A percentile compares a stretch with the other conserved stretches of the same genome.
phyloP scores from a whole-genome alignment of 495 filamentous ascomycete species.

The Thermochaetoides thermophila region DNA sequence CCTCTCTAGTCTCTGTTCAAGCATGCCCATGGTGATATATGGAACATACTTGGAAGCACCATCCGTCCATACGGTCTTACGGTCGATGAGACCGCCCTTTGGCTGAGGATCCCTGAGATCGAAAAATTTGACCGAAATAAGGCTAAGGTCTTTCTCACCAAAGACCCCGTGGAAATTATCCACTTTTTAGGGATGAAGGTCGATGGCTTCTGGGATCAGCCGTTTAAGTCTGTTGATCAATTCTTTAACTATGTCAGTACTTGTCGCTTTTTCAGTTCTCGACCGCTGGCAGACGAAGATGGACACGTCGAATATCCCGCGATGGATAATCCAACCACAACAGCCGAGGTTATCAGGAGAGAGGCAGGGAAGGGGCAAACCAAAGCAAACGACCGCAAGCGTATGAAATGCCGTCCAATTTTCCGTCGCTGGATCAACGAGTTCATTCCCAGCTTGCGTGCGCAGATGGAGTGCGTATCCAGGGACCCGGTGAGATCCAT shows the following conservation, averaged over 20 bases:
- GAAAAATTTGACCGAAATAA: conserved; percentile 40
- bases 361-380: conserved; percentile 25
- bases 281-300: too few species aligned
- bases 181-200: conserved; percentile 43
- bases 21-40: conserved; percentile 48
- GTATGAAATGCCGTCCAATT: conserved; percentile 30
- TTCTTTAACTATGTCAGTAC: conserved; percentile 40
- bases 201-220: conserved; percentile 22
- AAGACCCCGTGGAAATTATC: conserved; percentile 35
- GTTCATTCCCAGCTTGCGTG: conserved; percentile 32
- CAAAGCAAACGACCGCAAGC: conserved; percentile 36
- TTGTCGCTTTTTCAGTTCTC: conserved; percentile 44
- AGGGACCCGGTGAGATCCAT: conserved; percentile 2
- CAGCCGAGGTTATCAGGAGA: conserved; percentile 8
- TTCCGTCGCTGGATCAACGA: conserved; percentile 40
- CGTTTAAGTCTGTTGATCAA: conserved; percentile 36
- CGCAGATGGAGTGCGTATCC: conserved; percentile 13
- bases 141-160: conserved; percentile 41
- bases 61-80: conserved; percentile 49
- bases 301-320: conserved; percentile 17
- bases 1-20: conserved; percentile 34
- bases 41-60: conserved; percentile 47
- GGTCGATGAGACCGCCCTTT: conserved; percentile 42
- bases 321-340: conserved; percentile 7
- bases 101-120: conserved; percentile 46